Base-by-base conservation (phyloP, 768 basidiomycete species). In the Strobilomyces dryophilus region DNA sequence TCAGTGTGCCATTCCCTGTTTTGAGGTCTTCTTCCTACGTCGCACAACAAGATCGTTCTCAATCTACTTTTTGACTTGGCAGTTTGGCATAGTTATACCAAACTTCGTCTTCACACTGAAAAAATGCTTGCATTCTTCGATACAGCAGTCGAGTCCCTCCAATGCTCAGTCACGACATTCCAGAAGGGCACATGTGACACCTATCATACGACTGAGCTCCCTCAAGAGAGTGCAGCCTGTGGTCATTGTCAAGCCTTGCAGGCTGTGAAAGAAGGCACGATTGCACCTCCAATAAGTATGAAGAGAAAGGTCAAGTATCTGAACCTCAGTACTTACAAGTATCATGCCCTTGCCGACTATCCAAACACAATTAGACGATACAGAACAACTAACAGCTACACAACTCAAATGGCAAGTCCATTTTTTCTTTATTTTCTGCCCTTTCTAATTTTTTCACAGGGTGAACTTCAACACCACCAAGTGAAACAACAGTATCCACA, bases 401-500 rank as follows among this genome's bases (percentile, higher is more conserved):
- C 26, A 1, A 43, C 26, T 2, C 42, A 43, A 17, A 12, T 6
- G 6, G 42, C 27, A 15, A 27, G 42, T 5, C 27, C 8, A 43
- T 26, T 17, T 43, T 4, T 21, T 34, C 32, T 34, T 10, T 10
- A 10, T 34, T 10, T 10, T 34, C 2, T 9, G 12, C 18, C 9
- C 35, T 36, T 17, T 36, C 14, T 36, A 15, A 14, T 17, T 17
- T n/a, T 36, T 24, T 34, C 11, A 17, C 20, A 75, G 74, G 70
- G 73, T 8, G 75, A 77, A 49, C 63, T 69, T 0, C 63, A 74
- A 44, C 76, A 79, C 46, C 56, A 65, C 0, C 54, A 49, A 0
- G 50, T 71, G 9, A 79, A 79, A 55, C 61, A 59, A 0, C 54
- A 70, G 12, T 79, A 73, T 45, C 57, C 47, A 0, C 47, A 62